These are phyloP conservation scores for Cytospora leucostoma DNA, from an alignment of 2,329 filamentous ascomycete genomes.

Conservation along the genomic window DNA sequence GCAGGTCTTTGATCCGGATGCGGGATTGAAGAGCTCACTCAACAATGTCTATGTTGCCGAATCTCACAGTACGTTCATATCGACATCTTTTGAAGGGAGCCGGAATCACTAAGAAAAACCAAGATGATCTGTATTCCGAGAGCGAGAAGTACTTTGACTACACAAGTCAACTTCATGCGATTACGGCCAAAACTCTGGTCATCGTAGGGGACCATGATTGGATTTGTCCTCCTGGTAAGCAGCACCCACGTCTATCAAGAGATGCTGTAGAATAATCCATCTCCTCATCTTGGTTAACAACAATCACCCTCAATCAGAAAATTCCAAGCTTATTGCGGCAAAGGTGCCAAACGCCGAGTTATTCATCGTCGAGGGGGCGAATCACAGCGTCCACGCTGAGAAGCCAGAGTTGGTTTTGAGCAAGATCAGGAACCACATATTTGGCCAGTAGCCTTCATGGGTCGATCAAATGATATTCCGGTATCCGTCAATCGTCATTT, in stretches of 20 bases:
- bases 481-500: too few species aligned
- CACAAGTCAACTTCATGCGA: slow-evolving; percentile 32
- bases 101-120: neutral
- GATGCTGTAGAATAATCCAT: neutral
- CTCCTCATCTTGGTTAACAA: neutral
- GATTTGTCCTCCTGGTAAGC: slow-evolving; percentile 42
- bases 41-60: slow-evolving; percentile 39
- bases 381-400: slow-evolving; percentile 41
- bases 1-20: slow-evolving; percentile 39
- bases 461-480: neutral
- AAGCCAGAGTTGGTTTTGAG: slow-evolving; percentile 36
- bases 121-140: slow-evolving; percentile 40
- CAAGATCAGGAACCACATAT: slow-evolving; percentile 30
- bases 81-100: too few species aligned
- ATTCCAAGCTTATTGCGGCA: slow-evolving; percentile 37
- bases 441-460: neutral
- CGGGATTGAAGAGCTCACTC: slow-evolving; percentile 35
- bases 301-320: slow-evolving; percentile 28
- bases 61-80: slow-evolving; percentile 37
- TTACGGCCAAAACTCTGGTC: slow-evolving; percentile 40
- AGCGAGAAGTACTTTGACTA: slow-evolving; percentile 44
- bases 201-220: slow-evolving; percentile 43
- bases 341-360: slow-evolving; percentile 35
- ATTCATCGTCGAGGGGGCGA: slow-evolving; percentile 36
- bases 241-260: neutral